These are phyloP conservation scores for Penicillium arizonense DNA, from an alignment of 495 filamentous ascomycete species.

Conservation along the genomic window DNA sequence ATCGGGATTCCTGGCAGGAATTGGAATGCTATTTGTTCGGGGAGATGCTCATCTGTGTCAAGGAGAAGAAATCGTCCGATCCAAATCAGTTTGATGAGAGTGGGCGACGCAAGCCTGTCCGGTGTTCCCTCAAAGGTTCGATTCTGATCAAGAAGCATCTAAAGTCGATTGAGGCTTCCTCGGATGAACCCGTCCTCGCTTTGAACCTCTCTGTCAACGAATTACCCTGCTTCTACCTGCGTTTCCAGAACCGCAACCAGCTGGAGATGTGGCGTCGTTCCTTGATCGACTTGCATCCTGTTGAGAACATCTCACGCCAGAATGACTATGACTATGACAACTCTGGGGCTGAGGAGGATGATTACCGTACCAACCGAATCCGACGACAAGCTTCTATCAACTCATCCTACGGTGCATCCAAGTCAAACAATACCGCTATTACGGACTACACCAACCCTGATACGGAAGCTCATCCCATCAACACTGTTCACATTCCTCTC, in stretches of 20 bases:
- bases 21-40: slow-evolving; percentile 95
- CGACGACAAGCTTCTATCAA: slow-evolving; percentile 85
- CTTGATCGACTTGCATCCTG: slow-evolving; percentile 75
- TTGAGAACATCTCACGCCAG: slow-evolving; percentile 57
- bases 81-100: slow-evolving; percentile 57
- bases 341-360: slow-evolving; percentile 87
- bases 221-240: slow-evolving; percentile 94
- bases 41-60: slow-evolving; percentile 99
- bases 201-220: slow-evolving; percentile 90
- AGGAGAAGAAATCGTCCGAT: slow-evolving; percentile 78
- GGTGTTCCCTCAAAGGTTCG: slow-evolving; percentile 93
- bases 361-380: slow-evolving; percentile 68
- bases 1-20: slow-evolving; percentile 97
- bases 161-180: slow-evolving; percentile 75
- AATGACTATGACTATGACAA: slow-evolving; percentile 77
- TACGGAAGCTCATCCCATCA: slow-evolving; percentile 49
- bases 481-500: slow-evolving; percentile 82
- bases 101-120: slow-evolving; percentile 60
- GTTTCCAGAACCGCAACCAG: slow-evolving; percentile 81
- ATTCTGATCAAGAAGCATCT: slow-evolving; percentile 99
- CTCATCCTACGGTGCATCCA: slow-evolving; percentile 73
- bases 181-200: slow-evolving; percentile 81
- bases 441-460: slow-evolving; percentile 67
- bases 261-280: slow-evolving; percentile 90
- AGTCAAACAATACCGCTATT: slow-evolving; percentile 45